Percentiles rank a stretch among this genome's conserved stretches.
These are phyloP conservation scores for Phytophthora chlamydospora DNA, from an alignment of 352 stramenopile genomes.

Conservation along the genomic window DNA sequence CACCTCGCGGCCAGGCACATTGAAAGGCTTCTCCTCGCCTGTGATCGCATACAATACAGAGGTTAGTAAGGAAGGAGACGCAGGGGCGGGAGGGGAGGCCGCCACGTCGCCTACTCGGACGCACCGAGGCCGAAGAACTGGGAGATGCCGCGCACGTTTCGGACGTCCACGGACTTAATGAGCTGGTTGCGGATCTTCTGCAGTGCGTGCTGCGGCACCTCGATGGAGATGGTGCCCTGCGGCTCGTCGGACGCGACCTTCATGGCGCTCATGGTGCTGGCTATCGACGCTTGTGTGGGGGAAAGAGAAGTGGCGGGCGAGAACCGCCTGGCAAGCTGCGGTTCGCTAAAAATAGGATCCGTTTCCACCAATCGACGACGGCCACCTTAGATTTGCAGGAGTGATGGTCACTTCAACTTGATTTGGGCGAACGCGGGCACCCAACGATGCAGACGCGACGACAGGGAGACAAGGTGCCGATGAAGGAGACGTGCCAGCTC, in stretches of 20 bases:
- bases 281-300: conserved; percentile 21
- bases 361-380: conserved; percentile 22
- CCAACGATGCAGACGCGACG: conserved; percentile 32
- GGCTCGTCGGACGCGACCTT: conserved; percentile 61
- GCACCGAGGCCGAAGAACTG: conserved; percentile 84
- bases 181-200: conserved; percentile 74
- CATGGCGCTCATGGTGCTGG: conserved; percentile 40
- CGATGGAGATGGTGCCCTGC: conserved; percentile 70
- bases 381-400: conserved; percentile 12
- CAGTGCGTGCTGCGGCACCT: conserved; percentile 67
- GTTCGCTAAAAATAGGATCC: conserved; percentile 48
- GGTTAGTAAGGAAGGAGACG: neutral
- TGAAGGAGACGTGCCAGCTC: conserved; percentile 40
- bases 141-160: conserved; percentile 80
- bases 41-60: neutral
- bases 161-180: conserved; percentile 65
- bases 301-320: conserved; percentile 25
- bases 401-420: conserved; percentile 55
- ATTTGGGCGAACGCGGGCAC: too few relatives aligned
- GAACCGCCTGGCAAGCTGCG: conserved; percentile 25
- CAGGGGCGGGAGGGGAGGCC: neutral
- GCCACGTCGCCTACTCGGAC: conserved; percentile 1
- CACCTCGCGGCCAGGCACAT: conserved; percentile 71
- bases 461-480: conserved; percentile 6
- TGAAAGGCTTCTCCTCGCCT: conserved; percentile 89